Percentiles rank a stretch among this genome's conserved stretches.
Conservation (phyloP, 2,329 filamentous ascomycete genomes). For the Lecanicillium sp. region DNA sequence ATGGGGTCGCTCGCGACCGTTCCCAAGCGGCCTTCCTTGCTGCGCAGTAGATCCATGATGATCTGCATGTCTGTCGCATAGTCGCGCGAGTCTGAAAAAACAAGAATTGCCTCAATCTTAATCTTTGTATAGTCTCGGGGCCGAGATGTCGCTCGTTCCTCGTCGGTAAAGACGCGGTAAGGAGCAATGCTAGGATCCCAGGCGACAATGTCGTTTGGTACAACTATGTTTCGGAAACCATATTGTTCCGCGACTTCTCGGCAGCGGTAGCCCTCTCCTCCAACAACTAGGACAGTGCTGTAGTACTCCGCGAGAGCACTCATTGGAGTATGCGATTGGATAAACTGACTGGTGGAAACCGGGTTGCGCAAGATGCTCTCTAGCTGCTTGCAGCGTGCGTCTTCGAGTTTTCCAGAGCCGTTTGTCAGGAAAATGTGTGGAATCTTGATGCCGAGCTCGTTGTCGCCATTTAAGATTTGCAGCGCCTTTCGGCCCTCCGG, state of each 20-base stretch:
- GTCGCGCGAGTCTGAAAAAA: constrained; percentile 88
- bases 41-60: constrained; percentile 71
- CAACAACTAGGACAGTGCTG: constrained; percentile 66
- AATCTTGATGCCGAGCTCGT: constrained; percentile 70
- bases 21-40: constrained; percentile 66
- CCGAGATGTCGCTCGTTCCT: constrained; percentile 57
- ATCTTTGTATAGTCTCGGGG: constrained; percentile 68
- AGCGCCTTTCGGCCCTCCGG: constrained; percentile 68
- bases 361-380: constrained; percentile 57
- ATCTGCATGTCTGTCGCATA: constrained; percentile 82
- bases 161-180: constrained; percentile 58
- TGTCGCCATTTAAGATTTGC: constrained; percentile 60
- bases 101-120: constrained; percentile 78
- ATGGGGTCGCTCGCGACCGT: constrained; percentile 38
- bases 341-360: constrained; percentile 64
- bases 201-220: constrained; percentile 70
- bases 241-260: constrained; percentile 43
- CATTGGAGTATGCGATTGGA: constrained; percentile 76
- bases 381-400: constrained; percentile 73
- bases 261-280: constrained; percentile 68
- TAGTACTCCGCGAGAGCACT: constrained; percentile 69
- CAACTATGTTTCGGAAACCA: constrained; percentile 73
- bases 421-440: constrained; percentile 92
- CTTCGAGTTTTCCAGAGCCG: constrained; percentile 84
- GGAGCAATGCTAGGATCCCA: constrained; percentile 72